Percentiles rank a stretch among this genome's conserved stretches.
Conservation (phyloP, 345 rosid species). For the Theobroma cacao region DNA sequence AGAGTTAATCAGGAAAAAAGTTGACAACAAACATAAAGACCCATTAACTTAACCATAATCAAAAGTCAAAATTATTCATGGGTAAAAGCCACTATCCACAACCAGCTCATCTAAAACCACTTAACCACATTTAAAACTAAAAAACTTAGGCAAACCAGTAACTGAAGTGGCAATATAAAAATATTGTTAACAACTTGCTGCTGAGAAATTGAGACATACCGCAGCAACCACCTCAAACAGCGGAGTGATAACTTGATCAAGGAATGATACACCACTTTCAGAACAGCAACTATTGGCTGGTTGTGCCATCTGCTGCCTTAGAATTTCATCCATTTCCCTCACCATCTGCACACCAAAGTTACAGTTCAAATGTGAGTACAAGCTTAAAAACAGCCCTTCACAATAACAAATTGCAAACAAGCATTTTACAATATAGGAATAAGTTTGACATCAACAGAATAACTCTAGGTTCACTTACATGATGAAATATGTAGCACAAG, state of each 20-base stretch:
- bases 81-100: not conserved
- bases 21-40: not conserved
- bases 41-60: not conserved
- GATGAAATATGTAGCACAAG: conserved; percentile 94
- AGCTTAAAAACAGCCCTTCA: not conserved
- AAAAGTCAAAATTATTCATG: not conserved
- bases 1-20: not conserved
- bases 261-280: conserved; percentile 69
- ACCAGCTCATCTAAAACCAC: not conserved
- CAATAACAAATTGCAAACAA: not conserved
- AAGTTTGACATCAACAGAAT: not conserved
- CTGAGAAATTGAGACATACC: conserved; percentile 44
- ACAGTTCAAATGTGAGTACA: not conserved
- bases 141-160: not conserved
- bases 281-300: conserved; percentile 76
- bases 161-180: not conserved
- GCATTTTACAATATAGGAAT: not conserved
- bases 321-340: conserved; percentile 86
- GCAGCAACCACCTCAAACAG: conserved; percentile 81
- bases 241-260: conserved; percentile 77
- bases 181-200: not conserved
- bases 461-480: conserved; percentile 45
- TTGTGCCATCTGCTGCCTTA: conserved; percentile 69
- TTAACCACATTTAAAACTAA: not conserved
- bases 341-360: conserved; percentile 58